Conservation (phyloP, 495 filamentous ascomycete genomes). For the Neurospora sp. region DNA sequence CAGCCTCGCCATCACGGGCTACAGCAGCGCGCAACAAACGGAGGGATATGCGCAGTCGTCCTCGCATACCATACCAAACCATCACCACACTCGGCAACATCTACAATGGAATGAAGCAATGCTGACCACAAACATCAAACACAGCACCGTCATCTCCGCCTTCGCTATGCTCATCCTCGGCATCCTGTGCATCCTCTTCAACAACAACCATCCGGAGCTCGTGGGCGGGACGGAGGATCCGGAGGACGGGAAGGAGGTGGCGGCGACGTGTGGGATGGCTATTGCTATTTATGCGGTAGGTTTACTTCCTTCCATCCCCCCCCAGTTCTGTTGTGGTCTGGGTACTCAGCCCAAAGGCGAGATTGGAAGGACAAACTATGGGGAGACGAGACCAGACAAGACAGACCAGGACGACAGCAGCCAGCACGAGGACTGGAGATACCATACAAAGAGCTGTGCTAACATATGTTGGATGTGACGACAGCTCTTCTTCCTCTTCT, state of each 20-base stretch:
- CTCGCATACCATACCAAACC: background rate
- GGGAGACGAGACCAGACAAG: background rate
- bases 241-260: conserved; percentile 63
- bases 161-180: conserved; percentile 86
- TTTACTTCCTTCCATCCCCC: background rate
- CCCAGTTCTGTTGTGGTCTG: background rate
- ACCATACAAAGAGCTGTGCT: background rate
- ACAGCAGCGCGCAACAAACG: too few species aligned
- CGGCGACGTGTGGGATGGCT: conserved; percentile 71
- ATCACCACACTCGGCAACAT: background rate
- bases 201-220: conserved; percentile 66
- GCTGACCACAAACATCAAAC: background rate
- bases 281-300: conserved; percentile 79
- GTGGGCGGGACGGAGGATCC: conserved; percentile 68
- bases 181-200: conserved; percentile 70
- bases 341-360: too few species aligned
- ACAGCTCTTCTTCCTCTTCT: conserved; percentile 48
- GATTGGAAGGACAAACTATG: too few species aligned
- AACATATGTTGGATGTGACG: background rate
- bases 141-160: conserved; percentile 73
- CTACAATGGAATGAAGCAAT: background rate
- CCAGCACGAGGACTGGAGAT: too few species aligned
- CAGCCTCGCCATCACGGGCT: too few species aligned
- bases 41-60: background rate
- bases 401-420: background rate